Evolutionary conservation across 768 basidiomycete species (phyloP).

Genomic region (Dacryopinax primogenitus): DNA sequence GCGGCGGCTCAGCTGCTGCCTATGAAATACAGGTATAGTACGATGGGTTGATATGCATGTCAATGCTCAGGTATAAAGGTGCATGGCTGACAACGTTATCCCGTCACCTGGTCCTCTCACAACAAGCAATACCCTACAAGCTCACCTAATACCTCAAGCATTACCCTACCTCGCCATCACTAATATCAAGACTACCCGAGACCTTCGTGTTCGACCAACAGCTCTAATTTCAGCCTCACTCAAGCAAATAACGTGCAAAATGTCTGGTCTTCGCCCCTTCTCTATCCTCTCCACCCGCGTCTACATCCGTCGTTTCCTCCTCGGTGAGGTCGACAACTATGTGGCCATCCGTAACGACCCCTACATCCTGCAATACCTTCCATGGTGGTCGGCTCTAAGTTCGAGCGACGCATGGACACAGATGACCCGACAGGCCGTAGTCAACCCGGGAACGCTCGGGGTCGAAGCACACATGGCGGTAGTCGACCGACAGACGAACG

Average conservation of each 20-base stretch:
- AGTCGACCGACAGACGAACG: constrained; percentile 2
- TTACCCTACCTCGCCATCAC: background rate
- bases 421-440: background rate
- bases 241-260: background rate
- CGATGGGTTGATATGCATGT: too few relatives aligned
- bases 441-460: background rate
- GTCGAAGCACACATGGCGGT: constrained; percentile 8
- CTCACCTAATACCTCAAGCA: background rate
- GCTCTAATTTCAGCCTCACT: background rate
- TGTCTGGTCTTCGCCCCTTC: constrained; percentile 8
- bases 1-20: background rate
- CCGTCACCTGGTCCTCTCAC: background rate
- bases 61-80: background rate
- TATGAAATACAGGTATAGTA: too few relatives aligned
- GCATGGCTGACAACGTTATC: background rate
- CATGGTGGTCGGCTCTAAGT: background rate
- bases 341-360: background rate
- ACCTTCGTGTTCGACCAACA: background rate
- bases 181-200: background rate
- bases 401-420: background rate
- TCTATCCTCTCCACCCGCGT: background rate
- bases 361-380: background rate
- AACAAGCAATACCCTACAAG: background rate
- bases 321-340: background rate
- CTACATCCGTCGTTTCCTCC: constrained; percentile 5